Conservation (phyloP, 352 stramenopile genomes). For the Pilasporangium apinafurcum region DNA sequence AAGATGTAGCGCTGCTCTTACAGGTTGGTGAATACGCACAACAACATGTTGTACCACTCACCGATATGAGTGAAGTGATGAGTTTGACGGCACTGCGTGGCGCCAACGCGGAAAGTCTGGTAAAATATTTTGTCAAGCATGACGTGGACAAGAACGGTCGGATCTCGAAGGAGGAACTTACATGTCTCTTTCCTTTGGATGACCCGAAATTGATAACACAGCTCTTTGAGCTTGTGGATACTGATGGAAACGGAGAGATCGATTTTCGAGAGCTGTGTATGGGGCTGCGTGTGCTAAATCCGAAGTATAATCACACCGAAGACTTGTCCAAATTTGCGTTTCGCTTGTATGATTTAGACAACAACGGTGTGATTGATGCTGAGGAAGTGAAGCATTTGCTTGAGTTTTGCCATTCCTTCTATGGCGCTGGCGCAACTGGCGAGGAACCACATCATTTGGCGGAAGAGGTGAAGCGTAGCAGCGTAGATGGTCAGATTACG, state of each 20-base stretch:
- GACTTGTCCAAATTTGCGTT: conserved; percentile 54
- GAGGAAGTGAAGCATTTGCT: conserved; percentile 41
- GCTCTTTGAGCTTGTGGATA: conserved; percentile 53
- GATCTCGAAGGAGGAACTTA: conserved; percentile 64
- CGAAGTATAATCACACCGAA: conserved; percentile 20
- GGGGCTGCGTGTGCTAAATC: conserved; percentile 44
- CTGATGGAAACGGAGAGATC: conserved; percentile 53
- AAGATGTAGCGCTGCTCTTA: conserved; percentile 60
- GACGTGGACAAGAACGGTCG: conserved; percentile 56
- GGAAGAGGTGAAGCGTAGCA: conserved; percentile 18
- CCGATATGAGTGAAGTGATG: conserved; percentile 45
- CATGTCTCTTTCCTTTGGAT: conserved; percentile 35
- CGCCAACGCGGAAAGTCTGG: conserved; percentile 37
- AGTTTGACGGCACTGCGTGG: conserved; percentile 35
- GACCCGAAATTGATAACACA: conserved; percentile 41
- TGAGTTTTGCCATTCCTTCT: conserved; percentile 40
- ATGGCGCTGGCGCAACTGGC: conserved; percentile 26
- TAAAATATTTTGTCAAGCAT: conserved; percentile 47
- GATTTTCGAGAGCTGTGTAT: conserved; percentile 73
- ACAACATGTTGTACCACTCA: conserved; percentile 52
- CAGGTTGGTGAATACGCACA: conserved; percentile 47
- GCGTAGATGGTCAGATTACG: conserved; percentile 18
- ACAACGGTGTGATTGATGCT: conserved; percentile 47
- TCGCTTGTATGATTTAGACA: conserved; percentile 53
- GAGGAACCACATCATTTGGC: too few relatives aligned